These are phyloP conservation scores for Boletus subparvulus DNA, from an alignment of 768 basidiomycete species.

Conservation along the genomic window DNA sequence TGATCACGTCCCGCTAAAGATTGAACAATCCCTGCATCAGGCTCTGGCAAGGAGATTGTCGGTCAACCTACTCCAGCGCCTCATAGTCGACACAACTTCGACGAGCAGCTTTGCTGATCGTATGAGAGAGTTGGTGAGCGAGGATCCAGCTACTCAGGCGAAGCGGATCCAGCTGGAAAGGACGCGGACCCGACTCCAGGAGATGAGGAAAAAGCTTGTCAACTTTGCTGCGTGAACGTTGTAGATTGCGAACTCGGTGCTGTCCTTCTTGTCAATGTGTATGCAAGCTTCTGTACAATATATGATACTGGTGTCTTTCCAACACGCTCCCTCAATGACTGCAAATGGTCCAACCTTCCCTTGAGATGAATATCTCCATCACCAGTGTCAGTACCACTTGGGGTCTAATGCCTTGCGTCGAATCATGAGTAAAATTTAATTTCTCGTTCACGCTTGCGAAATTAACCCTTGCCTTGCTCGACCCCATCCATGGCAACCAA, in stretches of 20 bases:
- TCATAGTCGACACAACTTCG: constrained; percentile 25
- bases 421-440: constrained; percentile 10
- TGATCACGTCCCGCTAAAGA: constrained; percentile 51
- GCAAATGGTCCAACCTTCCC: not conserved
- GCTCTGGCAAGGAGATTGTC: constrained; percentile 38
- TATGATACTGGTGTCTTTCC: not conserved
- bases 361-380: too few relatives aligned
- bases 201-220: constrained; percentile 38
- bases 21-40: constrained; percentile 46
- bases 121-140: constrained; percentile 44
- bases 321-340: not conserved
- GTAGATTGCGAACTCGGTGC: not conserved
- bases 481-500: constrained; percentile 24
- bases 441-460: not conserved
- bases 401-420: not conserved
- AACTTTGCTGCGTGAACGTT: constrained; percentile 23
- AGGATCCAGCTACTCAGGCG: constrained; percentile 40
- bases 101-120: constrained; percentile 23
- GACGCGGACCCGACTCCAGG: constrained; percentile 37
- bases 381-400: too few relatives aligned
- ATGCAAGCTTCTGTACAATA: not conserved
- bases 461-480: not conserved
- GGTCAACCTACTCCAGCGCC: constrained; percentile 34
- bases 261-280: not conserved
- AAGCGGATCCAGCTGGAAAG: constrained; percentile 36